These are phyloP conservation scores for Aureobasidium namibiae DNA, from an alignment of 2,329 filamentous ascomycete species.

Conservation along the genomic window DNA sequence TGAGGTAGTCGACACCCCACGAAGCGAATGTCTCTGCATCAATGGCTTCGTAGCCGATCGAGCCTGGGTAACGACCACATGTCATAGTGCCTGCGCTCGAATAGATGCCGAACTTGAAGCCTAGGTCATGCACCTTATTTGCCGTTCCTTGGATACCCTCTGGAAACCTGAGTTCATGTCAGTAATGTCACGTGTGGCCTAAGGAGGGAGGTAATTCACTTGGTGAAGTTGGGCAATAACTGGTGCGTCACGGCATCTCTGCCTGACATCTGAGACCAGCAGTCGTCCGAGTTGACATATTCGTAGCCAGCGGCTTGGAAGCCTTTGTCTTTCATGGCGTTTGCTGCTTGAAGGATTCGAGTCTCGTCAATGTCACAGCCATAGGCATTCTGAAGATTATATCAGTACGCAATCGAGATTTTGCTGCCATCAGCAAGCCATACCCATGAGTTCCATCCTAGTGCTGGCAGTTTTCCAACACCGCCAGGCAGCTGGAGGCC, in stretches of 20 bases:
- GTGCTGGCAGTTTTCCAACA: not conserved
- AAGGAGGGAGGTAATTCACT: too few relatives aligned
- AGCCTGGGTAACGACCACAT: slow-evolving; percentile 20
- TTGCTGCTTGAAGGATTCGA: slow-evolving; percentile 39
- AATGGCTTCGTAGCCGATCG: slow-evolving; percentile 46
- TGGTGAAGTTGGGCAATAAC: not conserved
- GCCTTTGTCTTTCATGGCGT: slow-evolving; percentile 37
- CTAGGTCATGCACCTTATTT: slow-evolving; percentile 38
- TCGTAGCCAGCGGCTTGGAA: slow-evolving; percentile 42
- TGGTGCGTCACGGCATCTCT: slow-evolving; percentile 33
- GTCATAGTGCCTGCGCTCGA: slow-evolving; percentile 28
- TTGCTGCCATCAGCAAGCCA: not conserved
- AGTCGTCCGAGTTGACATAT: slow-evolving; percentile 47
- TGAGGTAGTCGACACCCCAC: slow-evolving; percentile 54
- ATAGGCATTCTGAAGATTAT: slow-evolving; percentile 32
- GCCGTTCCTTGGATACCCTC: slow-evolving; percentile 23
- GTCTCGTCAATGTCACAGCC: slow-evolving; percentile 40
- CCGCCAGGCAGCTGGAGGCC: not conserved
- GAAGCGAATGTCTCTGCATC: slow-evolving; percentile 51
- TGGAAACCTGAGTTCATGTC: too few relatives aligned
- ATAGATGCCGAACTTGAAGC: slow-evolving; percentile 47
- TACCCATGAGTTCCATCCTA: not conserved
- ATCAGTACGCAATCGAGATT: not conserved
- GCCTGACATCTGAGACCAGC: slow-evolving; percentile 37
- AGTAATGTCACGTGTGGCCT: too few relatives aligned